Evolutionary conservation across 208 protist species (phyloP).

Genomic region (Trypanosoma lewisi): DNA sequence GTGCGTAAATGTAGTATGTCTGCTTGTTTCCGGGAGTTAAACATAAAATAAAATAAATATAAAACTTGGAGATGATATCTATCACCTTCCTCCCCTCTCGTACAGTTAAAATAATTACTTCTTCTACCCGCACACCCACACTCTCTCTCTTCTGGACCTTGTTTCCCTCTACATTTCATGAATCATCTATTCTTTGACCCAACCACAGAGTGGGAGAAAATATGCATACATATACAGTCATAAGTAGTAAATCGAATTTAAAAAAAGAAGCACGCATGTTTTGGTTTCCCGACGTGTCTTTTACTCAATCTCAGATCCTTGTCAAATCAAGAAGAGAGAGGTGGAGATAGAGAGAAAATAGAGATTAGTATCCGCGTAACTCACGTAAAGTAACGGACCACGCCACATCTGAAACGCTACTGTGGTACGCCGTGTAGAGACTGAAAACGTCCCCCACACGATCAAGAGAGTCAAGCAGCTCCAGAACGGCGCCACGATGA

Average conservation of each 20-base stretch:
- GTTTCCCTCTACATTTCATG: too few relatives aligned
- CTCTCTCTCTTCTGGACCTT: neutral
- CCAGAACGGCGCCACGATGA: slow-evolving; percentile 33
- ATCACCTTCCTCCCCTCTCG: too few relatives aligned
- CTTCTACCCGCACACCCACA: neutral
- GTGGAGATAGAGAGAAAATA: slow-evolving; percentile 4
- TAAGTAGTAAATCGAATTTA: neutral
- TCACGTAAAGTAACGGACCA: slow-evolving; percentile 14
- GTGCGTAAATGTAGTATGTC: neutral
- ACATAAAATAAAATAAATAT: neutral
- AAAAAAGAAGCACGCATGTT: neutral
- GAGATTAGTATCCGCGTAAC: slow-evolving; percentile 30
- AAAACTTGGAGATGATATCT: neutral
- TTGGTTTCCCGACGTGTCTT: too few relatives aligned
- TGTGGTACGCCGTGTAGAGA: slow-evolving; percentile 50
- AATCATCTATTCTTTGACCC: too few relatives aligned
- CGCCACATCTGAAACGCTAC: slow-evolving; percentile 34
- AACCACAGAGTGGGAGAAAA: neutral
- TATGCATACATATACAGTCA: neutral
- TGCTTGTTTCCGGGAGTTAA: neutral
- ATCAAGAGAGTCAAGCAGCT: slow-evolving; percentile 37
- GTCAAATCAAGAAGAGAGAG: neutral
- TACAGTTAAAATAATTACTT: neutral
- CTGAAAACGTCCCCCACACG: slow-evolving; percentile 19
- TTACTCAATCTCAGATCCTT: neutral